Base-by-base conservation (phyloP, 2,329 filamentous ascomycete genomes). In the Penicillium sp. region DNA sequence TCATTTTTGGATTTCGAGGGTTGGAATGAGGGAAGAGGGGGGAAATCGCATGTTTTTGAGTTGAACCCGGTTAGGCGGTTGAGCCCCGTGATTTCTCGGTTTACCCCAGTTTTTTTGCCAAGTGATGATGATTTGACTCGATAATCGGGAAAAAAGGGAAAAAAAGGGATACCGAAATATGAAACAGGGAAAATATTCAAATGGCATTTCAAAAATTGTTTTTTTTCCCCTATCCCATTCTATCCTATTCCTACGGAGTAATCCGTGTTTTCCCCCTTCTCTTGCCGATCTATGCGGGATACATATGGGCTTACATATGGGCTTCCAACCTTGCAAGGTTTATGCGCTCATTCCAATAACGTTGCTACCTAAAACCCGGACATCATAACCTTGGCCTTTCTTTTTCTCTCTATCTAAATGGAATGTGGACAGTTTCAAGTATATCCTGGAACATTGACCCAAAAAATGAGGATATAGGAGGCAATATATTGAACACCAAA, bases 1-100 rank as follows among this genome's bases (percentile, higher is more conserved):
- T 75, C 75, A 77, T 77, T 50, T 47, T 67, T 34, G 53, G 34
- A 47, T n/a, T n/a, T n/a, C 27, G 49, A 44, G 29, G 15, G 4
- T 43, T 15, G 23, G 23, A 23, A 23, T 34, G 41, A 27, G 25
- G 11, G 23, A n/a, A 13, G 27, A 44, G 9, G 36, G 47, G 52
- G 31, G 52, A 46, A 43, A 41, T 38, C 9, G 34, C 45, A 47
- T 45, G 39, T 44, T 51, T 50, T 55, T 50, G 46, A 44, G 46
- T 43, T 36, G 27, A 25, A 33, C 13, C 27, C 49, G 5, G 38
- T 31, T 21, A 21, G 33, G 44, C 39, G 11, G 49, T 31, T 36
- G 43, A 33, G 43, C 52, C 53, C 46, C 39, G 53, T 55, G 53
- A 55, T 55, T 15, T 33, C 27, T 27, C 3, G 31, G 39, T 50